Evolutionary conservation across 1,284 basidiomycete genomes (phyloP).

Genomic region (Pascua sp.): DNA sequence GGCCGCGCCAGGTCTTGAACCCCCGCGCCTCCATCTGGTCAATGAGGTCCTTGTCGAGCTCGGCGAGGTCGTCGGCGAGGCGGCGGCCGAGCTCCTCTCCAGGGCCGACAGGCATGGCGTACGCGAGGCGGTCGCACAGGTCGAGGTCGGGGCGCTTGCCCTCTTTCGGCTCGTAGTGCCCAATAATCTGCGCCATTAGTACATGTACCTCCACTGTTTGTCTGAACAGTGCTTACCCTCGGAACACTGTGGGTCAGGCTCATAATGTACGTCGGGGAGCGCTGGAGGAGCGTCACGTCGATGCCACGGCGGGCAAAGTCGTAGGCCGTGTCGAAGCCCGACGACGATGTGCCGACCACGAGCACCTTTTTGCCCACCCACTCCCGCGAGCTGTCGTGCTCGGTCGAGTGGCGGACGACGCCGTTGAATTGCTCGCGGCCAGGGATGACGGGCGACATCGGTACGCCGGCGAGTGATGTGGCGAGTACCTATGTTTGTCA

Average conservation of each 20-base stretch:
- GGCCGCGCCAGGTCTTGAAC: constrained; percentile 39
- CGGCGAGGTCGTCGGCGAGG: constrained; percentile 15
- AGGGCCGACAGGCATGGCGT: constrained; percentile 39
- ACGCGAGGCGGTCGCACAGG: constrained; percentile 52
- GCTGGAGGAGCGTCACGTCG: constrained; percentile 62
- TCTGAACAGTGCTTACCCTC: constrained; percentile 29
- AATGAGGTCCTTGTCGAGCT: constrained; percentile 51
- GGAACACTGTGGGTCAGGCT: constrained; percentile 49
- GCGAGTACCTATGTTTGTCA: constrained; percentile 13
- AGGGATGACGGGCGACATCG: constrained; percentile 22
- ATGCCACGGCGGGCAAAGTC: constrained; percentile 54
- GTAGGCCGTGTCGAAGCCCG: constrained; percentile 52
- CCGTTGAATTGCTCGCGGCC: constrained; percentile 53
- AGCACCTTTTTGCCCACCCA: constrained; percentile 59
- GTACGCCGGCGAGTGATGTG: constrained; percentile 28
- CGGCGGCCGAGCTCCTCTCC: constrained; percentile 28
- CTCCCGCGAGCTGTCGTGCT: constrained; percentile 55
- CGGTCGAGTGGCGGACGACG: constrained; percentile 56
- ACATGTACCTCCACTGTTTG: too few species aligned
- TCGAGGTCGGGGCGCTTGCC: constrained; percentile 53
- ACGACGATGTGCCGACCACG: constrained; percentile 61
- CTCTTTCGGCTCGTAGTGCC: constrained; percentile 43
- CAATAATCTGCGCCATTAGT: constrained; percentile 41
- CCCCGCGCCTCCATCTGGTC: constrained; percentile 58
- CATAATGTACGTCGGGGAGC: constrained; percentile 63